These are phyloP conservation scores for barley (Hordeum vulgare) DNA, from an alignment of 176 grass and related monocot genomes.

Conservation along the genomic window MorexV3_pseudomolecules_assembly NC_058520.1:41923774-41924273, in stretches of 20 bases:
- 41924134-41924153: too few relatives aligned
- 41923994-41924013: neutral
- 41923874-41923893: slow-evolving; percentile 10
- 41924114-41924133: too few relatives aligned
- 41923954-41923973: neutral
- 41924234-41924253: too few relatives aligned
- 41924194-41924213: too few relatives aligned
- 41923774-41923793: slow-evolving; percentile 15
- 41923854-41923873: neutral
- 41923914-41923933: neutral
- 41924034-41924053: neutral
- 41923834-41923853: neutral
- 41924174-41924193: too few relatives aligned
- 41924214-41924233: too few relatives aligned
- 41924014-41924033: neutral
- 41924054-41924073: neutral
- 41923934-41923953: neutral
- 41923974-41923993: neutral
- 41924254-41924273: too few relatives aligned
- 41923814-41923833: slow-evolving; percentile 12
- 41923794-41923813: slow-evolving; percentile 5
- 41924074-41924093: neutral
- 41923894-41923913: neutral
- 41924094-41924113: neutral
- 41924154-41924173: too few relatives aligned